Evolutionary conservation across 108 stramenopile species (phyloP), one percentile per base, ranked within the genome.

Genomic region (Aureococcus anophagefferens): DNA sequence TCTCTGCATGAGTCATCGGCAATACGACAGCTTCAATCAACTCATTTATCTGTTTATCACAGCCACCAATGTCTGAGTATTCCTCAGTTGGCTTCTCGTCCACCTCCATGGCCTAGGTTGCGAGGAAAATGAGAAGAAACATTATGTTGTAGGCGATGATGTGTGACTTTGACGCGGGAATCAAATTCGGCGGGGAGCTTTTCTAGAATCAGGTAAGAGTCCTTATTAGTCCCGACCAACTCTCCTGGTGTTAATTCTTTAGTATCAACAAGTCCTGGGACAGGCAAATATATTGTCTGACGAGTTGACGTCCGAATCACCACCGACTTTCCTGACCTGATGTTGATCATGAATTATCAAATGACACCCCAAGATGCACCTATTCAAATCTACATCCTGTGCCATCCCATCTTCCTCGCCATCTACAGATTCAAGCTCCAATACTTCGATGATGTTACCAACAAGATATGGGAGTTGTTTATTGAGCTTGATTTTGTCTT

Each of bases 131-230:
- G 28, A 28, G 9, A 63, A 4, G 13, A 14, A 14, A 28, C 71
- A 46, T 72, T 46, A 5, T n/a, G n/a, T 31, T 81, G n/a, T n/a
- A n/a, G n/a, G n/a, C n/a, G n/a, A 13, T 44, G 40, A 13, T 99
- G 96, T 96, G 98, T 98, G 65, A 96, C 96, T 84, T 97, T 95
- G 35, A 97, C 96, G 17, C 98, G 86, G 17, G 90, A 90, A 76
- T 99, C 98, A 73, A 94, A 98, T 90, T 99, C 98, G n/a, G 92
- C 91, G 0, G 98, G 98, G 45, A 99, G 80, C 86, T 99, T 99
- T 85, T 99, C 98, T 32, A 99, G 80, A 77, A 99, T 95, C 29
- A 99, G 89, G 78, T 99, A 98, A 30, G 92, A 93, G 76, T 99
- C 98, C 85, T 99, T 99, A 90, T 99, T 99, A 66, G 95, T 96